Conservation (phyloP, 2,329 filamentous ascomycete genomes). For the Talaromyces marneffei region DNA sequence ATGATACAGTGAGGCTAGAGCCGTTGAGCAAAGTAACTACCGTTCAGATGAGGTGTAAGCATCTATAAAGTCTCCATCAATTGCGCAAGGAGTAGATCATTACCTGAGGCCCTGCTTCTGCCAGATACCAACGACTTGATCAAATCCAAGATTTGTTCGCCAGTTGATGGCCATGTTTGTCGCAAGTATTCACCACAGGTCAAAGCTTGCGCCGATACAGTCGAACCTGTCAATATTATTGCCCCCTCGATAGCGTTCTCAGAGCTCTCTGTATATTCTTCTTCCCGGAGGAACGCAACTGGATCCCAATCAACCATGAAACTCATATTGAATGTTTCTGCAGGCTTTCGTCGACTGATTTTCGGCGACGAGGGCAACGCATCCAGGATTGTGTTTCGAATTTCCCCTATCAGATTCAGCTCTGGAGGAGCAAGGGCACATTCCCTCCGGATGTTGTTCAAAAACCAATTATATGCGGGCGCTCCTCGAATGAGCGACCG, state of each 20-base stretch:
- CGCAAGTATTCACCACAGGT: slow-evolving; percentile 20
- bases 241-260: not conserved
- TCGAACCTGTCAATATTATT: slow-evolving; percentile 17
- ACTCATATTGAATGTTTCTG: slow-evolving; percentile 1
- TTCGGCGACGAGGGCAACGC: not conserved
- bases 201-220: slow-evolving; percentile 20
- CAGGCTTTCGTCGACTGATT: slow-evolving; percentile 6
- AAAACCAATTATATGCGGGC: slow-evolving; percentile 6
- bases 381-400: not conserved
- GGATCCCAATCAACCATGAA: slow-evolving; percentile 8
- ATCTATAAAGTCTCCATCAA: not conserved
- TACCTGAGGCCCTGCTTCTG: not conserved
- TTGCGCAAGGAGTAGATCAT: not conserved
- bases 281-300: not conserved
- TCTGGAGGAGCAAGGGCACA: not conserved
- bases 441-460: slow-evolving; percentile 5
- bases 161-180: slow-evolving; percentile 20
- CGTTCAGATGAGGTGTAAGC: not conserved
- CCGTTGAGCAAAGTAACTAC: not conserved
- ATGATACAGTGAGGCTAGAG: not conserved
- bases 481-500: not conserved
- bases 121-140: not conserved
- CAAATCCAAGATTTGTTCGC: slow-evolving; percentile 7
- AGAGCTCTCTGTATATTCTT: not conserved
- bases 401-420: not conserved